Percentiles rank a stretch among this genome's conserved stretches.
Conservation (phyloP, 805 yeast genomes). For the Lachancea waltii region DNA sequence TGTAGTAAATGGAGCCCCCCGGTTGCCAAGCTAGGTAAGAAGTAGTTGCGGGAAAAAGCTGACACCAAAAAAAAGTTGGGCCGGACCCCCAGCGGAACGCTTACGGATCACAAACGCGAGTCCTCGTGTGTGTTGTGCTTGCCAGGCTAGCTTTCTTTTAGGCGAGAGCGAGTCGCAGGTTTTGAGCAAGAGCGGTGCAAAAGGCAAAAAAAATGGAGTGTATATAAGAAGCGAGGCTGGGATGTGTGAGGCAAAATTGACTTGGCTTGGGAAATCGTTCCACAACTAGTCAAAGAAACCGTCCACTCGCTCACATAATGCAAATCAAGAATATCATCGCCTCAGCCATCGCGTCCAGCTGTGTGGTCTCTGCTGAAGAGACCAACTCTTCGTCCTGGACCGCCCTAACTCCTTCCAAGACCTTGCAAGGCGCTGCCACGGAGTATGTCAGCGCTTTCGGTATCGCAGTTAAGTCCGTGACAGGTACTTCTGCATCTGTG, state of each 20-base stretch:
- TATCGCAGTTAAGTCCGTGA: constrained; percentile 54
- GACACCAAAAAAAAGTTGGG: background rate
- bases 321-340: constrained; percentile 22
- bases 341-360: constrained; percentile 14
- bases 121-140: no score
- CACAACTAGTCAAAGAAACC: constrained; percentile 2
- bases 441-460: constrained; percentile 56
- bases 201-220: no score
- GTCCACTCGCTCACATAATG: constrained; percentile 14
- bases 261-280: background rate
- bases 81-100: background rate
- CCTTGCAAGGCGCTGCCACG: constrained; percentile 49
- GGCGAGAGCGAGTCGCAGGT: no score
- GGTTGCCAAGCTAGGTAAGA: constrained; percentile 1
- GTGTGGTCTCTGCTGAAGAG: constrained; percentile 18
- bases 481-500: constrained; percentile 35
- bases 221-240: background rate
- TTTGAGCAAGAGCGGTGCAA: no score
- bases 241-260: background rate
- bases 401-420: constrained; percentile 59
- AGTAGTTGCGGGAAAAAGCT: background rate
- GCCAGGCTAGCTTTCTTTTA: no score
- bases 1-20: background rate
- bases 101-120: no score
- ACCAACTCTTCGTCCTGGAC: constrained; percentile 43